Conservation (phyloP, 1,284 basidiomycete genomes). For the Cryptococcus maquisensis region DNA sequence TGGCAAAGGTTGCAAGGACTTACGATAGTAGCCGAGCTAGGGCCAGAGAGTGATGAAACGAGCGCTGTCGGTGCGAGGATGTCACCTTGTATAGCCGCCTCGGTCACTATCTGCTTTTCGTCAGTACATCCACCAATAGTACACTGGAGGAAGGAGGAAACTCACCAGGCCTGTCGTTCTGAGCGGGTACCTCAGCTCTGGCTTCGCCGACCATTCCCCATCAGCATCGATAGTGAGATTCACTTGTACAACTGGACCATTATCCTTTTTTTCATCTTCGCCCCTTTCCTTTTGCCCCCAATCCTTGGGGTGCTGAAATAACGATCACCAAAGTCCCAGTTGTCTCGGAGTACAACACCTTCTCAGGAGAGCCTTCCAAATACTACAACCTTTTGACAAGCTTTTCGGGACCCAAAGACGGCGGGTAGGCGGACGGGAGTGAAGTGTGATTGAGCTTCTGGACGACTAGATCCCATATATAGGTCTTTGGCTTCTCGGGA, state of each 20-base stretch:
- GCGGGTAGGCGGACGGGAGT: slow-evolving; percentile 11
- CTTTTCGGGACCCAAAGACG: slow-evolving; percentile 1
- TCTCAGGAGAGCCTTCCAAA: background rate
- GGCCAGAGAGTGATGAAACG: background rate
- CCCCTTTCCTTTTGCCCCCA: no score
- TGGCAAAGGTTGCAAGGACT: background rate
- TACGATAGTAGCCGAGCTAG: background rate
- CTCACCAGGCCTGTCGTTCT: background rate
- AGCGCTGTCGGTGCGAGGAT: no score
- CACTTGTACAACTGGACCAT: background rate
- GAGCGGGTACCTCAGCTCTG: background rate
- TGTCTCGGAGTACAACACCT: slow-evolving; percentile 2
- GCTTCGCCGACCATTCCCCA: background rate
- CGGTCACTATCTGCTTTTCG: no score
- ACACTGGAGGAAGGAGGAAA: background rate
- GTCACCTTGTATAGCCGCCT: no score
- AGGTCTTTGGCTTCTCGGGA: background rate
- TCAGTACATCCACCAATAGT: background rate
- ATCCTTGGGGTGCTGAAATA: background rate
- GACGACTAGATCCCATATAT: slow-evolving; percentile 6
- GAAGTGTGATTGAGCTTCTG: slow-evolving; percentile 15
- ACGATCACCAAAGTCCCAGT: slow-evolving; percentile 2
- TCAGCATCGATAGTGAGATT: background rate
- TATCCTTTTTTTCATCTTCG: background rate
- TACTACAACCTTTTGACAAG: background rate